Conservation (phyloP, 176 grass and related monocot genomes). For the bread wheat (Triticum aestivum) region DNA sequence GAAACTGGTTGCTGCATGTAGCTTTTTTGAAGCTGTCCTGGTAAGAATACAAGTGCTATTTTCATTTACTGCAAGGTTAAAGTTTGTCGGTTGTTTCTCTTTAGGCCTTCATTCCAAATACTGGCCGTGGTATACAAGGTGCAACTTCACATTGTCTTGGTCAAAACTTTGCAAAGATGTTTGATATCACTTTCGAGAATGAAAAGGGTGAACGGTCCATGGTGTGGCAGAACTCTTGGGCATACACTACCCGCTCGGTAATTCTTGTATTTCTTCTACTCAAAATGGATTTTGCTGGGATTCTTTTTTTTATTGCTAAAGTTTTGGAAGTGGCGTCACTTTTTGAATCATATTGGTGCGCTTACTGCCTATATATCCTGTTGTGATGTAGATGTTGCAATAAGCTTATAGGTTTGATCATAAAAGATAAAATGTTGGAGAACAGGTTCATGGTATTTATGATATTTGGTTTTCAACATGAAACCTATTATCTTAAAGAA, state of each 20-base stretch:
- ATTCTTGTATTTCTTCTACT: conserved; percentile 31
- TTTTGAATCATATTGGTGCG: background rate
- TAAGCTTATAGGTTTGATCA: background rate
- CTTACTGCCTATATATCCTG: background rate
- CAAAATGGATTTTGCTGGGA: background rate
- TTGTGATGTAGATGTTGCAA: background rate
- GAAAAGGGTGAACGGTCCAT: conserved; percentile 79
- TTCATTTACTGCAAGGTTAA: conserved; percentile 14
- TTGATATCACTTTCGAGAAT: conserved; percentile 95
- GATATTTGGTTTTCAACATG: background rate
- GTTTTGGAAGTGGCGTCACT: background rate
- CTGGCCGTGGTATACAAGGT: conserved; percentile 93
- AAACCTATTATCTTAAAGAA: background rate
- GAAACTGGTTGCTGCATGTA: background rate
- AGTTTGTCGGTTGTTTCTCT: conserved; percentile 15
- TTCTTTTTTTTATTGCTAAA: too few species aligned
- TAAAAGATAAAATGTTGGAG: background rate
- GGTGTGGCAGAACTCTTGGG: conserved; percentile 99
- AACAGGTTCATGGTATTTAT: conserved; percentile 3
- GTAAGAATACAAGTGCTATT: conserved; percentile 6
- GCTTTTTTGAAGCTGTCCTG: background rate
- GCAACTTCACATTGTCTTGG: conserved; percentile 96
- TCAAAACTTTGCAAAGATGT: conserved; percentile 98
- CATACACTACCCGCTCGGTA: conserved; percentile 97
- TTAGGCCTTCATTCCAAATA: conserved; percentile 80